Evolutionary conservation across 768 basidiomycete genomes (phyloP).

Genomic region (Mycena latifolia): DNA sequence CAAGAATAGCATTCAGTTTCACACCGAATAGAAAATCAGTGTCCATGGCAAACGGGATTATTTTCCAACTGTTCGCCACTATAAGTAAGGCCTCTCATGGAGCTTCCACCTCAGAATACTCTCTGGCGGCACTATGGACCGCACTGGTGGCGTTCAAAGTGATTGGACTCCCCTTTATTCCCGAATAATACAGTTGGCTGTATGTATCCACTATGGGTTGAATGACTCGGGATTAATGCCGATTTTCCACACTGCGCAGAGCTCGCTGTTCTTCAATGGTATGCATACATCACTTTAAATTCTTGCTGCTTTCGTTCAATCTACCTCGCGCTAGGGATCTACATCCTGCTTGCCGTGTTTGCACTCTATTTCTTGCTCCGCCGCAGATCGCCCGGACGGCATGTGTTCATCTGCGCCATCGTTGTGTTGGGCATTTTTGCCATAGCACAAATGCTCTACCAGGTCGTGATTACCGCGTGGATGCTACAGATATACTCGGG

Average conservation of each 20-base stretch:
- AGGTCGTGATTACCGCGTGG: conserved; percentile 1
- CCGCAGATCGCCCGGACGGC: neutral
- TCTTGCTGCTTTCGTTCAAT: neutral
- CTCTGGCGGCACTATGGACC: too few relatives aligned
- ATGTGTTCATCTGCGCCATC: conserved; percentile 1
- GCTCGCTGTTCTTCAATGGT: conserved; percentile 13
- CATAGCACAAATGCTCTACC: neutral
- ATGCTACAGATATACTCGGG: neutral
- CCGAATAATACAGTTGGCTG: too few relatives aligned
- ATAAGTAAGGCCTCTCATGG: too few relatives aligned
- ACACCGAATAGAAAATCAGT: too few relatives aligned
- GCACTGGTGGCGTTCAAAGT: too few relatives aligned
- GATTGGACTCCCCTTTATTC: too few relatives aligned
- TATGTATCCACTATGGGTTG: too few relatives aligned
- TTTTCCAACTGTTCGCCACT: too few relatives aligned
- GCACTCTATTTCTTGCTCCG: neutral
- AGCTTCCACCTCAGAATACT: too few relatives aligned
- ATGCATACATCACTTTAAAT: neutral
- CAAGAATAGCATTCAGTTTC: too few relatives aligned
- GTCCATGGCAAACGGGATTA: too few relatives aligned
- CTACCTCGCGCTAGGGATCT: conserved; percentile 1
- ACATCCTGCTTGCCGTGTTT: conserved; percentile 1
- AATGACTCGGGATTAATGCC: too few relatives aligned
- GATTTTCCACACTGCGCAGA: neutral
- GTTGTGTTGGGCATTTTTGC: neutral